These are phyloP conservation scores for Bryoerythrophyllum caledonicum DNA, from an alignment of 225 moss, liverwort and hornwort species.

Conservation along the genomic window DNA sequence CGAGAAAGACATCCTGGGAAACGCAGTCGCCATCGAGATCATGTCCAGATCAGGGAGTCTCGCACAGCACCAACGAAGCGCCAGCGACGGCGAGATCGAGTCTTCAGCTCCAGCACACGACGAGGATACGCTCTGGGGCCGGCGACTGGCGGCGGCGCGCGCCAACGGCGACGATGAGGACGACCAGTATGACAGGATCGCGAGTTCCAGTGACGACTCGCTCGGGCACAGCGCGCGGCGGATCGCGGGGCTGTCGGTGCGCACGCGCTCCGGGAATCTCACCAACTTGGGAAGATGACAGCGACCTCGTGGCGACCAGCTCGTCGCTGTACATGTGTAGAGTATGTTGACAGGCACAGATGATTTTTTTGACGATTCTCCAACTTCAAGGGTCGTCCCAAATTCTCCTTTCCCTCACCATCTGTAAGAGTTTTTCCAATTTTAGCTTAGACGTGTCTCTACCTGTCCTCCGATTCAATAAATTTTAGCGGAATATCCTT, in stretches of 20 bases:
- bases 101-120: not conserved
- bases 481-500: conserved; percentile 22
- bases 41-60: not conserved
- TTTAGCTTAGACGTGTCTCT: conserved; percentile 16
- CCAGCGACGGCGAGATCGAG: not conserved
- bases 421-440: conserved; percentile 1
- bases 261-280: conserved; percentile 16
- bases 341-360: conserved; percentile 20
- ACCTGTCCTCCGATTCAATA: conserved; percentile 8
- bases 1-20: conserved; percentile 15
- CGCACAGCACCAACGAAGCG: not conserved
- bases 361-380: not conserved
- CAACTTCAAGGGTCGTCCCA: conserved; percentile 18
- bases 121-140: conserved; percentile 8
- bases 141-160: not conserved
- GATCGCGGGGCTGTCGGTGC: conserved; percentile 24
- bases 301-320: too few species aligned
- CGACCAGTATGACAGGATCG: not conserved
- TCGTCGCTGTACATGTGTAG: conserved; percentile 35
- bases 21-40: conserved; percentile 8
- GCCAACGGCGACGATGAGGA: not conserved
- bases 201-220: not conserved
- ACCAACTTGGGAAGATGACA: conserved; percentile 14
- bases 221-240: not conserved
- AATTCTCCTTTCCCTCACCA: conserved; percentile 4